Evolutionary conservation across 768 basidiomycete species (phyloP), one percentile per base, ranked within the genome.

Genomic region (Tylopilus felleus): DNA sequence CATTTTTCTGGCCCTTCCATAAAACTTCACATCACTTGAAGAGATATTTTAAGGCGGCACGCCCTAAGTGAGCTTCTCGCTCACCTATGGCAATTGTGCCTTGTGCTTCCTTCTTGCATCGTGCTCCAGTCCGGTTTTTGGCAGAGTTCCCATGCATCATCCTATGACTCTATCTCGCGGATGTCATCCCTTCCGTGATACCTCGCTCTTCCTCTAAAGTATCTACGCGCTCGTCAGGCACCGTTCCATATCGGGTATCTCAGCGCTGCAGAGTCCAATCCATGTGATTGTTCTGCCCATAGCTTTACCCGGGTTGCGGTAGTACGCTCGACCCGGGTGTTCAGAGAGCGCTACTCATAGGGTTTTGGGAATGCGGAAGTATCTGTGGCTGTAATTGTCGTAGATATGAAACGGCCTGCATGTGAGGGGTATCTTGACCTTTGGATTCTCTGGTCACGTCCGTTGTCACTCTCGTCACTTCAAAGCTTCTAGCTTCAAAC

Each of bases 401-500:
- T 19, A 38, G 36, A 42, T 25, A 42, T 16, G 41, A 25, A 39
- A 25, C 41, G 25, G 41, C 23, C 40, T 4, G 1, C 40, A 41
- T 22, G 21, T 41, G 40, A 6, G 40, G 35, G 35, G 7, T 19
- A n/a, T 38, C 39, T 40, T 35, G 22, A 17, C 4, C 25, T 17
- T 21, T 47, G n/a, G n/a, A n/a, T n/a, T n/a, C n/a, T n/a, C n/a
- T n/a, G n/a, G n/a, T n/a, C n/a, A n/a, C n/a, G 8, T 35, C 43
- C 17, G 19, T 19, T 44, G 38, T 39, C 19, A 5, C n/a, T 36
- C 38, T 29, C 31, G 19, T 50, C 50, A 38, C 38, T 53, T 55
- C 46, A 14, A 41, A 35, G 5, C 57, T 64, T 56, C 55, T 59
- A 41, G 38, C 55, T 29, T 53, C 17, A 19, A 52, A 53, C 44